These are phyloP conservation scores for Hanseniaspora thailandica DNA, from an alignment of 805 yeast genomes.

Conservation along the genomic window DNA sequence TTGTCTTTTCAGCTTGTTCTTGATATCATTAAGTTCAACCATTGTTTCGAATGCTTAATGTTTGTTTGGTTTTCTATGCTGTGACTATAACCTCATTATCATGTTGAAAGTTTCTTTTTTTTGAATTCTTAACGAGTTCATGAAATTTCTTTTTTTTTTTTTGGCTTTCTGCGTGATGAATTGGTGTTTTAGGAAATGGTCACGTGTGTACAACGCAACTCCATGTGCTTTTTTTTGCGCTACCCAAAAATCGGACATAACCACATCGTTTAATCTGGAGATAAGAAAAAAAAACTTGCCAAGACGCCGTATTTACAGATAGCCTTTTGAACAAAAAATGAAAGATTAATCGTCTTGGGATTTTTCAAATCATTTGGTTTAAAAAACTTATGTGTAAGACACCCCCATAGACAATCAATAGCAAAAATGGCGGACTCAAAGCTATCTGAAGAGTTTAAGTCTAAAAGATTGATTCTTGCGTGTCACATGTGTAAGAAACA, in stretches of 20 bases:
- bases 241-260: no score
- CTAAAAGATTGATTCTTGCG: constrained; percentile 7
- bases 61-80: not conserved
- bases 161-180: not conserved
- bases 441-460: not conserved
- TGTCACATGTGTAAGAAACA: constrained; percentile 11
- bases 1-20: constrained; percentile 71
- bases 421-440: not conserved
- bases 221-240: no score
- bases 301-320: no score
- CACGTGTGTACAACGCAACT: no score
- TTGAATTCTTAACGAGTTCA: not conserved
- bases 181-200: not conserved
- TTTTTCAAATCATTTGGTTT: no score
- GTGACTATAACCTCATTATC: not conserved
- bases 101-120: not conserved
- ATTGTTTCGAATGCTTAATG: no score
- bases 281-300: no score
- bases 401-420: not conserved
- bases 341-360: no score
- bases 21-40: constrained; percentile 34
- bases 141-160: not conserved
- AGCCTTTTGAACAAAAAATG: no score
- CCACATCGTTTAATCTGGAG: no score
- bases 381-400: not conserved